These are phyloP conservation scores for Vitellaria paradoxa DNA, from an alignment of 179 eudicot genomes.

Conservation along the genomic window DNA sequence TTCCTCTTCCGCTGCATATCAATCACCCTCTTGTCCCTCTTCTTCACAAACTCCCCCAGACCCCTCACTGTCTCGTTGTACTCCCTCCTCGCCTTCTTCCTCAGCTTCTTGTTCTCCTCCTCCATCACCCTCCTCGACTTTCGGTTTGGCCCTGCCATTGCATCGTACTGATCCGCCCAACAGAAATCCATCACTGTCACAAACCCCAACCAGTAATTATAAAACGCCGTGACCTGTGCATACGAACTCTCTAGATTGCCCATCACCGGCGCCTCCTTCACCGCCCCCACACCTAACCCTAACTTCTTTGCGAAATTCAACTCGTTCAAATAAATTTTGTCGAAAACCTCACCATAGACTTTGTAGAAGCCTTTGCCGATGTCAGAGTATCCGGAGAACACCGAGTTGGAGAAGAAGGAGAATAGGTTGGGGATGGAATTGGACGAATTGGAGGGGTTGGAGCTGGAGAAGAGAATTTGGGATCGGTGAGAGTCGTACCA, in stretches of 20 bases:
- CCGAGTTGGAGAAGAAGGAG: slow-evolving; percentile 63
- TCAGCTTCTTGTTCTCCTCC: slow-evolving; percentile 92
- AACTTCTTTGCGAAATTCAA: slow-evolving; percentile 53
- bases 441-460: slow-evolving; percentile 14
- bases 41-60: slow-evolving; percentile 90
- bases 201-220: slow-evolving; percentile 85
- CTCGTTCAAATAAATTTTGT: slow-evolving; percentile 58
- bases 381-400: slow-evolving; percentile 60
- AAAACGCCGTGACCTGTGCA: slow-evolving; percentile 82
- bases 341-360: slow-evolving; percentile 74
- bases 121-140: slow-evolving; percentile 88
- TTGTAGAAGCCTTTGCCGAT: slow-evolving; percentile 64
- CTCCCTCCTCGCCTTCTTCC: slow-evolving; percentile 89
- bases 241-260: slow-evolving; percentile 75
- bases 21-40: slow-evolving; percentile 96
- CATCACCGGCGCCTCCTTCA: slow-evolving; percentile 81
- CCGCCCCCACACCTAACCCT: slow-evolving; percentile 60
- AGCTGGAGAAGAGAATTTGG: slow-evolving; percentile 61
- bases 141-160: slow-evolving; percentile 58
- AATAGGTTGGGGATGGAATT: slow-evolving; percentile 58
- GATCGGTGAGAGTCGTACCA: slow-evolving; percentile 98
- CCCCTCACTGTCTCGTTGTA: slow-evolving; percentile 86
- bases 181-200: slow-evolving; percentile 80
- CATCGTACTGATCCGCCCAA: slow-evolving; percentile 82
- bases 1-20: slow-evolving; percentile 87